A percentile compares a stretch with the other conserved stretches of the same genome.
Evolutionary conservation across 2,329 filamentous ascomycete genomes (phyloP).

Genomic region (Trichoderma semiorbis): DNA sequence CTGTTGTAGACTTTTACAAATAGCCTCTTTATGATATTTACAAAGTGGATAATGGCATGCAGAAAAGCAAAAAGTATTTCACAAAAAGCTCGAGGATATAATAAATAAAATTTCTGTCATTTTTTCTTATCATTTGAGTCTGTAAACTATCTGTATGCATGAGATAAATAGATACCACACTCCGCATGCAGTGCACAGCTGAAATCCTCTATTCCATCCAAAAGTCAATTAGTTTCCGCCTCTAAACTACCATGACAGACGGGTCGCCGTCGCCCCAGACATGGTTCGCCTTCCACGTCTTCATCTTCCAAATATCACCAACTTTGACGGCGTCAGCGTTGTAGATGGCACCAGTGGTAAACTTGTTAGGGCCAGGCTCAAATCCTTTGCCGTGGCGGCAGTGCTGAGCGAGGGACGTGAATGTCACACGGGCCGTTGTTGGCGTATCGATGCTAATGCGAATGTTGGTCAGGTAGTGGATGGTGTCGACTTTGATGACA

Average conservation of each 20-base stretch:
- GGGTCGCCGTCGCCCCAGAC: neutral
- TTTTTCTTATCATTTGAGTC: neutral
- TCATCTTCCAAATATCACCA: neutral
- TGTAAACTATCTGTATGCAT: neutral
- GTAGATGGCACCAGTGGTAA: neutral
- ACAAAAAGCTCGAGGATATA: neutral
- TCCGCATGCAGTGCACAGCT: neutral
- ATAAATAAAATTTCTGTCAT: neutral
- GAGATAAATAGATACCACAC: neutral
- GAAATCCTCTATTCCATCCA: neutral
- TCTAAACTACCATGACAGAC: neutral
- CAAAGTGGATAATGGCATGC: neutral
- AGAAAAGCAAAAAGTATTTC: neutral
- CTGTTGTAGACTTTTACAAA: neutral
- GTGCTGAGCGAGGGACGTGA: neutral
- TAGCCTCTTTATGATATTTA: neutral
- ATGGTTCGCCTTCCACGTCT: neutral
- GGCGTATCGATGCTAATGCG: neutral
- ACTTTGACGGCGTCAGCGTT: neutral
- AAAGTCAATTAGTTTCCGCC: neutral
- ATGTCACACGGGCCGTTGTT: neutral
- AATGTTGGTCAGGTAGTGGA: neutral
- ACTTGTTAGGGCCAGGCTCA: neutral
- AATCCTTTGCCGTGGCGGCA: neutral
- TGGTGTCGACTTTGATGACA: neutral